Percentiles rank a stretch among this genome's conserved stretches.
These are phyloP conservation scores for Pichia phayaonensis DNA, from an alignment of 805 yeast species.

Conservation along the genomic window DNA sequence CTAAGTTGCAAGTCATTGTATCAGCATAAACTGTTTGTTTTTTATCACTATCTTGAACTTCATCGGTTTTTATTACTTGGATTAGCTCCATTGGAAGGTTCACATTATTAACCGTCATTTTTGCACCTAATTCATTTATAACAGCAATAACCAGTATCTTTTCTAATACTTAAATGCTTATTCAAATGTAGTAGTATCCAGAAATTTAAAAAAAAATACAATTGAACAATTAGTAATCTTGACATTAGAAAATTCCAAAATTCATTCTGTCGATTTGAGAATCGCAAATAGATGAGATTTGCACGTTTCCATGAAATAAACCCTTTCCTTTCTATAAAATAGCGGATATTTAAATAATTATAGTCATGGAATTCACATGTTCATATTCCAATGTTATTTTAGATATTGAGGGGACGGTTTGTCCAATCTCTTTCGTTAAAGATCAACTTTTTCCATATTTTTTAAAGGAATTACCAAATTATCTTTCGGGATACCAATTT, in stretches of 20 bases:
- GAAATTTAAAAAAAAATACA: no score
- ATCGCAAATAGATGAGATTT: neutral
- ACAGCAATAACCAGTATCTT: no score
- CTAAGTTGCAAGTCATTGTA: constrained; percentile 3
- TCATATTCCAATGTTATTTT: constrained; percentile 34
- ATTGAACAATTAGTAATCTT: neutral
- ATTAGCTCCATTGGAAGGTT: neutral
- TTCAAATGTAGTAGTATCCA: no score
- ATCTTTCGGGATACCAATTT: constrained; percentile 27
- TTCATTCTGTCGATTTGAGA: neutral
- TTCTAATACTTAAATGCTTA: neutral
- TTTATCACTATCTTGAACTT: neutral
- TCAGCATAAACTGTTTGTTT: neutral
- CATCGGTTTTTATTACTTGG: neutral
- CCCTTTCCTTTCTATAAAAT: neutral
- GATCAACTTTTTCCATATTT: constrained; percentile 75
- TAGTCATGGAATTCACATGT: constrained; percentile 13
- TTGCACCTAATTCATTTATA: neutral
- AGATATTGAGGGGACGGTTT: constrained; percentile 90
- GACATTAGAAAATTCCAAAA: neutral
- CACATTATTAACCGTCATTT: neutral
- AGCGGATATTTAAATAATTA: neutral
- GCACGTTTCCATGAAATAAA: neutral
- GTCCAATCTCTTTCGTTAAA: constrained; percentile 85
- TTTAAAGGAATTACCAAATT: constrained; percentile 37